Conservation (phyloP, 1,284 basidiomycete species). For the Austropuccinia psidii region DNA sequence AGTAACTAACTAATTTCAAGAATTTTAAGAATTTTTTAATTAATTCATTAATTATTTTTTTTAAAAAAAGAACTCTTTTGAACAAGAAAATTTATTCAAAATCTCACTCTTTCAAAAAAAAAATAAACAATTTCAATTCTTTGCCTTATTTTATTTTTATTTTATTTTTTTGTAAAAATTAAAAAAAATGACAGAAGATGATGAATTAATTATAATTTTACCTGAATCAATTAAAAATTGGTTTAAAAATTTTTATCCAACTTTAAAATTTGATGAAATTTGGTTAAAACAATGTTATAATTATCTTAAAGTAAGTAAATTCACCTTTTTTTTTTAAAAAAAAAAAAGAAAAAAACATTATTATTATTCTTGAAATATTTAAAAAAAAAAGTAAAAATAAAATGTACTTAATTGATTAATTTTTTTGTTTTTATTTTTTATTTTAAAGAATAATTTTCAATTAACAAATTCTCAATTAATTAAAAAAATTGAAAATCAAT, state of each 20-base stretch:
- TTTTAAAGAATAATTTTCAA: constrained; percentile 14
- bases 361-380: background rate
- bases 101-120: too few species aligned
- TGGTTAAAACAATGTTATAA: constrained; percentile 40
- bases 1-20: too few species aligned
- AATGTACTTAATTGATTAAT: background rate
- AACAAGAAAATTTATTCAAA: too few species aligned
- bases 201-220: too few species aligned
- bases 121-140: too few species aligned
- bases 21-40: too few species aligned
- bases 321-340: background rate
- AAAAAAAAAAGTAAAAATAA: constrained; percentile 10
- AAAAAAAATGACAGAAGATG: too few species aligned
- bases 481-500: constrained; percentile 41
- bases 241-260: constrained; percentile 40
- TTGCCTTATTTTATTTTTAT: too few species aligned
- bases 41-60: too few species aligned
- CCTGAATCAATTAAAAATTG: constrained; percentile 33
- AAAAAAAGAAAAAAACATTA: background rate
- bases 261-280: constrained; percentile 39
- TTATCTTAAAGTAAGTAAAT: constrained; percentile 39
- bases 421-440: too few species aligned
- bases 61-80: too few species aligned
- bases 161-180: too few species aligned
- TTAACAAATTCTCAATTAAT: constrained; percentile 37